Percentiles rank a stretch among this genome's conserved stretches.
Evolutionary conservation across 2,329 filamentous ascomycete genomes (phyloP).

Genomic region (Ceratocystis papillata): DNA sequence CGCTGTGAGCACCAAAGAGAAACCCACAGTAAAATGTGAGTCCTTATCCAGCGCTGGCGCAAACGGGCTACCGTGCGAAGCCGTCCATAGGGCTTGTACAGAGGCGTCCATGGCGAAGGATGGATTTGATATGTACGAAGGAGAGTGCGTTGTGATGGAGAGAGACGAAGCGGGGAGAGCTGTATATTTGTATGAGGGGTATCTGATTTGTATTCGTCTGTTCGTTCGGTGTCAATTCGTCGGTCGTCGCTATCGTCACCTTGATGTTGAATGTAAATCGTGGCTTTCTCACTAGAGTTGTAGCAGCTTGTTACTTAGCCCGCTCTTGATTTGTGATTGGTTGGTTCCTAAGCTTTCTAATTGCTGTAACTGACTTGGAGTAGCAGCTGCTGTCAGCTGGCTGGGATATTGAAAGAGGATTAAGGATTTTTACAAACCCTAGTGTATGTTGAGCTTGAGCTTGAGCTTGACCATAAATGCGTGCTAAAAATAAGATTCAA

Average conservation of each 20-base stretch:
- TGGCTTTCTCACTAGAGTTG: not conserved
- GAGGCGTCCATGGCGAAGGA: constrained; percentile 56
- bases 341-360: not conserved
- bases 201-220: not conserved
- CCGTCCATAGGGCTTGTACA: constrained; percentile 85
- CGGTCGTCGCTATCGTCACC: not conserved
- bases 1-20: constrained; percentile 61
- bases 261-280: not conserved
- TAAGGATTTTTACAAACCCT: too few species aligned
- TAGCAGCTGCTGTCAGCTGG: not conserved
- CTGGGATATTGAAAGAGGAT: not conserved
- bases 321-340: not conserved
- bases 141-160: not conserved
- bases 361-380: not conserved
- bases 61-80: constrained; percentile 79
- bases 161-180: not conserved
- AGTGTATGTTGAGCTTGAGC: too few species aligned
- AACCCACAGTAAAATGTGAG: constrained; percentile 72
- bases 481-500: too few species aligned
- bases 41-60: constrained; percentile 68
- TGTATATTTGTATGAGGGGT: constrained; percentile 9
- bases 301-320: not conserved
- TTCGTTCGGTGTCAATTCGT: not conserved
- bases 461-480: too few species aligned
- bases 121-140: not conserved